phyloP scores from a whole-genome alignment of 768 basidiomycete genomes.

The Amyloporia xantha region DNA sequence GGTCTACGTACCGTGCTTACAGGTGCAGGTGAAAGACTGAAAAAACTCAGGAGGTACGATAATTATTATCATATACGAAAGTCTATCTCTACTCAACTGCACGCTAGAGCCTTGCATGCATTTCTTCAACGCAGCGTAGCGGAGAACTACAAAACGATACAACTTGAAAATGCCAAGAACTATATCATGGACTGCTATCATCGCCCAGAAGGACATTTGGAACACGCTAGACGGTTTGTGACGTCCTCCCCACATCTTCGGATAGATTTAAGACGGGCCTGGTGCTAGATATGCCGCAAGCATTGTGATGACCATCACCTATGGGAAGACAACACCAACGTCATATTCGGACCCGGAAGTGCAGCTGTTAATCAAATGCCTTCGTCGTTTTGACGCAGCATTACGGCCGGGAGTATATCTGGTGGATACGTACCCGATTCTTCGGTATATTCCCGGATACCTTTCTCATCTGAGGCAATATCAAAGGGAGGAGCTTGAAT shows the following conservation, averaged over 20 bases:
- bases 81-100: not conserved
- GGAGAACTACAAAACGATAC: constrained; percentile 27
- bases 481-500: constrained; percentile 34
- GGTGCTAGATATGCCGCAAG: constrained; percentile 30
- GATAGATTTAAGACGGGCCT: not conserved
- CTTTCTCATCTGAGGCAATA: constrained; percentile 48
- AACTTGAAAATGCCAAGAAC: constrained; percentile 30
- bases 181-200: constrained; percentile 29
- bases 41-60: constrained; percentile 16
- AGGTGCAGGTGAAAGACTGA: constrained; percentile 25
- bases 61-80: not conserved
- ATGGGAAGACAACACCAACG: constrained; percentile 34
- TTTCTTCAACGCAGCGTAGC: constrained; percentile 29
- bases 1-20: constrained; percentile 26
- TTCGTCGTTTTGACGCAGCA: constrained; percentile 30
- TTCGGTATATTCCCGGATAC: constrained; percentile 51
- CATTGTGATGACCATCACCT: constrained; percentile 33
- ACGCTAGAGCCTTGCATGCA: constrained; percentile 26
- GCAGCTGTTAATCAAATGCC: constrained; percentile 25
- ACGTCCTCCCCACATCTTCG: not conserved
- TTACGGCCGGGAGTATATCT: constrained; percentile 31
- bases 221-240: constrained; percentile 29
- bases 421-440: constrained; percentile 31
- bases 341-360: constrained; percentile 31
- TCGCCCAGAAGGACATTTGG: constrained; percentile 26